These are phyloP conservation scores for Cordyceps cateniannulata DNA, from an alignment of 2,329 filamentous ascomycete species.

Conservation along the genomic window DNA sequence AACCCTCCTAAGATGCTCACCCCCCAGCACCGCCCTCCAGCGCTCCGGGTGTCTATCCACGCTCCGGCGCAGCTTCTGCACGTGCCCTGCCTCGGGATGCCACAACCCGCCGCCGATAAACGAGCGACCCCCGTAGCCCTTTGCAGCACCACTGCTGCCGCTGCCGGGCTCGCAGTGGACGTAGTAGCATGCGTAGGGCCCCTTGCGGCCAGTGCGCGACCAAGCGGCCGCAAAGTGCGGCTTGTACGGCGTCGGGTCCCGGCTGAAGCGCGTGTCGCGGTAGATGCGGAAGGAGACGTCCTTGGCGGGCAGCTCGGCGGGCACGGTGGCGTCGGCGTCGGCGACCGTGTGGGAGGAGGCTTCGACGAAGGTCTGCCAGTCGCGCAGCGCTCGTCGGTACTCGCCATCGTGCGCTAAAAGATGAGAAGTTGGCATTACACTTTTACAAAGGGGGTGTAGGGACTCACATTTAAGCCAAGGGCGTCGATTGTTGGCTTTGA, in stretches of 20 bases:
- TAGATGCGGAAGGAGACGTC: constrained; percentile 86
- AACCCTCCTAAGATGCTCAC: constrained; percentile 51
- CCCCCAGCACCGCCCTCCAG: constrained; percentile 61
- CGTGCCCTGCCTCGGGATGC: constrained; percentile 63
- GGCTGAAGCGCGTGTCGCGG: constrained; percentile 76
- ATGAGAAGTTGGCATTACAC: not conserved
- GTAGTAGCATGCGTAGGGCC: constrained; percentile 84
- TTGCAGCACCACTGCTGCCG: not conserved
- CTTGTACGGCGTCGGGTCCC: constrained; percentile 85
- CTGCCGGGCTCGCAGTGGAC: constrained; percentile 67
- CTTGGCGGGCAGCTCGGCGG: constrained; percentile 78
- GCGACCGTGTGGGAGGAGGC: constrained; percentile 63
- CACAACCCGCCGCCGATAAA: constrained; percentile 79
- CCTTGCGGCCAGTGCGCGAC: constrained; percentile 82
- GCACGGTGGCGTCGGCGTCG: constrained; percentile 72
- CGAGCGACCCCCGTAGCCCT: not conserved
- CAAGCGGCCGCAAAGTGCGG: constrained; percentile 80
- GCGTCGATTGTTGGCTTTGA: constrained; percentile 54
- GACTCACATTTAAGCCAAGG: constrained; percentile 51
- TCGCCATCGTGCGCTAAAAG: constrained; percentile 67
- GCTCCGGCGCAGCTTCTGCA: constrained; percentile 62
- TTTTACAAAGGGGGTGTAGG: too few relatives aligned
- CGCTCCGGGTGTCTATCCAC: constrained; percentile 67
- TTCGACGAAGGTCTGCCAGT: constrained; percentile 76
- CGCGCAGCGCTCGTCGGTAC: constrained; percentile 69